These are phyloP conservation scores for Penicillium crustosum DNA, from an alignment of 2,329 filamentous ascomycete species.

Conservation along the genomic window DNA sequence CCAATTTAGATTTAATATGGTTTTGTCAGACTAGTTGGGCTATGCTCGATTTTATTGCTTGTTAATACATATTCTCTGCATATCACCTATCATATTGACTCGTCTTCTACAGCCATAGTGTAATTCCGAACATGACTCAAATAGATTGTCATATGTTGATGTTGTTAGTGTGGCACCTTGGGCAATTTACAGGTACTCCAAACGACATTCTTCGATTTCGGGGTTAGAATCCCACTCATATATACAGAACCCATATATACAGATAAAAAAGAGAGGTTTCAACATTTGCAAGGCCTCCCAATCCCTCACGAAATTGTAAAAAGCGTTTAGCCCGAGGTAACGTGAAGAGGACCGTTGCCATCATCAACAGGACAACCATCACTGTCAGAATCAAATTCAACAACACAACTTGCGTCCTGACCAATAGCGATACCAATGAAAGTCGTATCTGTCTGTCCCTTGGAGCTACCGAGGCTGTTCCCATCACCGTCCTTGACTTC, in stretches of 20 bases:
- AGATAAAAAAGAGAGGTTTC: not conserved
- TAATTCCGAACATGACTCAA: not conserved
- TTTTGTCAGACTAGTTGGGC: fast-evolving
- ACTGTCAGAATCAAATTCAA: slow-evolving; percentile 17
- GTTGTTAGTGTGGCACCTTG: not conserved
- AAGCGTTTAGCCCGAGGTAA: slow-evolving; percentile 11
- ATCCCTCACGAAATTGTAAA: not conserved
- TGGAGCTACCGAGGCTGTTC: slow-evolving; percentile 12
- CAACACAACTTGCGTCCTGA: slow-evolving; percentile 16
- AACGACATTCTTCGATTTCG: no score
- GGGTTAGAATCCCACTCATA: no score
- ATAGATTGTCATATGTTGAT: not conserved
- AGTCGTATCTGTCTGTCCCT: slow-evolving; percentile 12
- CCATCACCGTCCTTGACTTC: slow-evolving; percentile 16
- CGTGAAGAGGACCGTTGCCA: slow-evolving; percentile 16
- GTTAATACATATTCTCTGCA: not conserved
- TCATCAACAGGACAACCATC: slow-evolving; percentile 16
- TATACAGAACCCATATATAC: no score
- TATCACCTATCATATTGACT: not conserved
- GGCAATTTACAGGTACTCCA: not conserved
- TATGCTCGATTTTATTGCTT: not conserved
- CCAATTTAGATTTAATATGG: not conserved
- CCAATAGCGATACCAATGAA: slow-evolving; percentile 19
- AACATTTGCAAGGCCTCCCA: not conserved
- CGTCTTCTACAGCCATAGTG: not conserved